phyloP scores from a whole-genome alignment of 2,329 filamentous ascomycete genomes.

The Beauveria sp. region DNA sequence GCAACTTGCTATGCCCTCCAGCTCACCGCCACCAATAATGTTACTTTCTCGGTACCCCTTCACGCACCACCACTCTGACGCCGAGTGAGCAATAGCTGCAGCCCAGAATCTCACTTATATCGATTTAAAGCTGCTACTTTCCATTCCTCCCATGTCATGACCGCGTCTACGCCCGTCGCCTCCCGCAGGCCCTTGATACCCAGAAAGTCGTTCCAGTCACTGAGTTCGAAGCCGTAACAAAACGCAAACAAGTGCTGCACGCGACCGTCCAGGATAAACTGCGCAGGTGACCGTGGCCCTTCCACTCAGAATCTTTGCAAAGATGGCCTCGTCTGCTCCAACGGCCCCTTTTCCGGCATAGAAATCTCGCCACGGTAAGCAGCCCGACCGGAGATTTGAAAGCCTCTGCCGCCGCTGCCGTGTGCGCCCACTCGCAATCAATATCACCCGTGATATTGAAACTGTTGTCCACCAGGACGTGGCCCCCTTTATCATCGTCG shows the following conservation, averaged over 20 bases:
- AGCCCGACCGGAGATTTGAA: conserved; percentile 15
- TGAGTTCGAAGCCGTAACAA: conserved; percentile 33
- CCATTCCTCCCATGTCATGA: conserved; percentile 31
- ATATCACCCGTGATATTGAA: conserved; percentile 1
- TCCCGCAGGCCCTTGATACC: conserved; percentile 31
- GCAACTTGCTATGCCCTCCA: too few species aligned
- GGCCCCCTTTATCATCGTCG: conserved; percentile 21
- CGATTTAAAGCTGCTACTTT: conserved; percentile 25
- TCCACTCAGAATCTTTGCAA: conserved; percentile 23
- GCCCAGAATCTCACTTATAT: conserved; percentile 23
- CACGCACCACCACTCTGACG: not conserved
- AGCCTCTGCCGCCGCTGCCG: not conserved
- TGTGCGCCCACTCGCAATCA: conserved; percentile 6
- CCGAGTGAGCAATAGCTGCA: conserved; percentile 14
- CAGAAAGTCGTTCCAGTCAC: conserved; percentile 34
- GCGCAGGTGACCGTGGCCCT: conserved; percentile 27
- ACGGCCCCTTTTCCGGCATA: conserved; percentile 28
- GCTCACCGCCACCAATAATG: not conserved
- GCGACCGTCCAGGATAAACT: conserved; percentile 28
- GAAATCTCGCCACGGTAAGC: conserved; percentile 31
- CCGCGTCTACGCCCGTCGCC: conserved; percentile 24
- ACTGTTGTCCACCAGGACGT: not conserved
- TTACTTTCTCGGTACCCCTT: not conserved
- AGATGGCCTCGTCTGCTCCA: conserved; percentile 29
- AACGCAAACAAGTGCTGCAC: conserved; percentile 32